phyloP scores from a whole-genome alignment of 2,329 filamentous ascomycete species.

The Ascochyta pisi region DNA sequence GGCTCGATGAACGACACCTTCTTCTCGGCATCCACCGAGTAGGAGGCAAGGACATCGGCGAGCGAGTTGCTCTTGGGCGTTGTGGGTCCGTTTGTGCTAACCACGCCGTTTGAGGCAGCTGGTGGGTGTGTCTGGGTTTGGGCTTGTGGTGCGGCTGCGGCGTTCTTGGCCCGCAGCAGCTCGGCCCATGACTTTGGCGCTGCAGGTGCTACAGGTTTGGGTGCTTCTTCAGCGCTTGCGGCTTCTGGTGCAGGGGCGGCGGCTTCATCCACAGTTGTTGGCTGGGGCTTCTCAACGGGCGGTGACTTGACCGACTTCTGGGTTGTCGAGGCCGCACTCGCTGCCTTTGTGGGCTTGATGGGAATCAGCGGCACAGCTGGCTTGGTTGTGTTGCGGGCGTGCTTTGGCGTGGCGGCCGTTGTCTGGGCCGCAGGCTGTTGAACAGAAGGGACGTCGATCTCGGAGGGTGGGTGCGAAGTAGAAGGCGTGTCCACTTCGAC shows the following conservation, averaged over 20 bases:
- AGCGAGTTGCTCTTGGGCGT: conserved; percentile 67
- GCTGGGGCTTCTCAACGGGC: conserved; percentile 22
- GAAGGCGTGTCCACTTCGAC: conserved; percentile 63
- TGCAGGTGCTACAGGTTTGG: conserved; percentile 56
- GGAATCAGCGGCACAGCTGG: conserved; percentile 62
- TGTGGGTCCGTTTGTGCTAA: conserved; percentile 50
- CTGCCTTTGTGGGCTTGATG: conserved; percentile 51
- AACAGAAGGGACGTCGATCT: conserved; percentile 62
- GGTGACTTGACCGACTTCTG: conserved; percentile 45
- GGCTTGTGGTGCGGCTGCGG: conserved; percentile 42
- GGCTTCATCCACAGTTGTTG: conserved; percentile 21
- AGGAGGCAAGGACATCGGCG: conserved; percentile 77
- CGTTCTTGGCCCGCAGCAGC: conserved; percentile 63
- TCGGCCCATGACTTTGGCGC: conserved; percentile 71
- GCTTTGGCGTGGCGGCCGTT: conserved; percentile 41
- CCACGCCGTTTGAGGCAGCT: conserved; percentile 35
- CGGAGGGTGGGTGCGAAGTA: conserved; percentile 65
- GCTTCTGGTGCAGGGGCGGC: conserved; percentile 20
- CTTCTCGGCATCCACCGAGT: conserved; percentile 68
- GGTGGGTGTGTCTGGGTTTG: conserved; percentile 18
- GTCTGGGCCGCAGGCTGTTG: conserved; percentile 54
- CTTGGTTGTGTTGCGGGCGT: conserved; percentile 53
- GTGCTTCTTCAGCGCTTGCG: conserved; percentile 40
- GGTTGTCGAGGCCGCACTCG: conserved; percentile 44
- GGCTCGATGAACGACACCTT: conserved; percentile 88